Evolutionary conservation across 1,284 basidiomycete species (phyloP), one percentile per base, ranked within the genome.

Genomic region (Malassezia brasiliensis): DNA sequence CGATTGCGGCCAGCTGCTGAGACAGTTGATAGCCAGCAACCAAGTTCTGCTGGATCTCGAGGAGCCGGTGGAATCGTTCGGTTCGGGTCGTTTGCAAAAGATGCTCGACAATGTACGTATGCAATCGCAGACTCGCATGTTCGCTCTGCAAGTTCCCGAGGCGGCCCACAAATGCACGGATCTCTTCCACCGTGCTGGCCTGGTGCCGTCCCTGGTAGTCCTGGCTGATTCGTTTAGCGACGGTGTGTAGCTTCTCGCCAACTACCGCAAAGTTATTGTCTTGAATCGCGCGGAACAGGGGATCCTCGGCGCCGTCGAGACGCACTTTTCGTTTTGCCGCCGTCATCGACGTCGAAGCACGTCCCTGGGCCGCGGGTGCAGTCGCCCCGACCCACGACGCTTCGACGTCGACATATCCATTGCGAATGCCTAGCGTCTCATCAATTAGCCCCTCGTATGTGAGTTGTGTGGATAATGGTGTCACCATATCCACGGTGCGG

Each of bases 391-490:
- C 81, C 30, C 93, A 77, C 1, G 96, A 77, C 31, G 84, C 83
- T 39, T 94, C 90, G 14, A 96, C 79, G 71, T 96, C 90, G 49
- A 93, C 85, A 67, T 94, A 87, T 3, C 87, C 86, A 66, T 94
- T 89, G 75, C 82, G 85, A 61, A 98, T 85, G 1, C 88, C 88
- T 42, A 96, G 79, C 39, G 90, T 79, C 74, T 98, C 94, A 68
- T 98, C 93, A n/a, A 96, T 80, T 40, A 99, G 83, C 15, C 94
- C 94, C 74, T 96, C 86, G 68, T 96, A 99, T 0, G 94, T 99
- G 52, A 98, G 79, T 70, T 98, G 93, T 1, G 93, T 98, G 44
- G 93, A 83, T 51, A 98, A 80, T 1, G 93, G 90, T 0, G 93
- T 96, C 50, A 94, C 84, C 84, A 96, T 87, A 74, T 98, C 94